These are phyloP conservation scores for Solanum commersonii DNA, from an alignment of 257 asterid species.

Conservation along the genomic window DNA sequence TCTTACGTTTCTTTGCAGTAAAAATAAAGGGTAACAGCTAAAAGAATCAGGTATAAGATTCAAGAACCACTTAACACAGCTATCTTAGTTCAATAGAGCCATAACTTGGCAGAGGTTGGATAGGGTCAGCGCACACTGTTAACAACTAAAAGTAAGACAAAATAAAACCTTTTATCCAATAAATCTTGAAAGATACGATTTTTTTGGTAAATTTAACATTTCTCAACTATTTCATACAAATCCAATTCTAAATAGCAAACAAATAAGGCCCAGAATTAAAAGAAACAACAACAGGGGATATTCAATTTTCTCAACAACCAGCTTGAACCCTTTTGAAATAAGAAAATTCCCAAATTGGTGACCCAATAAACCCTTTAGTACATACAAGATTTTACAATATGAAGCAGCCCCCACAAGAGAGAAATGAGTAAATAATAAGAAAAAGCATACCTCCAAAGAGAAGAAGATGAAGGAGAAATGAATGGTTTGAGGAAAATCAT, in stretches of 20 bases:
- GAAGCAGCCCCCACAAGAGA: background rate
- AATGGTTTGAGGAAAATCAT: constrained; percentile 57
- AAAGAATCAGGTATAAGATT: background rate
- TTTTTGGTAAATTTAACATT: background rate
- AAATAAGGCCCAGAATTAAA: background rate
- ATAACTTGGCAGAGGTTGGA: background rate
- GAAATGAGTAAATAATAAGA: background rate
- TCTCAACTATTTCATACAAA: background rate
- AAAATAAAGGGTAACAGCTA: background rate
- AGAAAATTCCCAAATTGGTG: background rate
- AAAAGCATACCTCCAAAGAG: constrained; percentile 42
- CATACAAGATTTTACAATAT: background rate
- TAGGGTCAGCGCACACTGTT: background rate
- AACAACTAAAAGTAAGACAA: background rate
- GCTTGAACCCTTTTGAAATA: background rate
- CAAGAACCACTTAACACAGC: background rate
- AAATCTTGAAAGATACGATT: background rate
- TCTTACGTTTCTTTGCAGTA: background rate
- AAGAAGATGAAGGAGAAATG: constrained; percentile 51
- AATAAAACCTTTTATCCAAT: background rate
- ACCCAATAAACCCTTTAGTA: background rate
- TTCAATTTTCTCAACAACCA: background rate
- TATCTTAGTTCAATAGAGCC: background rate
- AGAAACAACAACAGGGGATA: background rate
- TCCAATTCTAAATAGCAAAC: background rate